Conservation (phyloP, 371 early-diverging fungal genomes). For the Mucor sp. region DNA sequence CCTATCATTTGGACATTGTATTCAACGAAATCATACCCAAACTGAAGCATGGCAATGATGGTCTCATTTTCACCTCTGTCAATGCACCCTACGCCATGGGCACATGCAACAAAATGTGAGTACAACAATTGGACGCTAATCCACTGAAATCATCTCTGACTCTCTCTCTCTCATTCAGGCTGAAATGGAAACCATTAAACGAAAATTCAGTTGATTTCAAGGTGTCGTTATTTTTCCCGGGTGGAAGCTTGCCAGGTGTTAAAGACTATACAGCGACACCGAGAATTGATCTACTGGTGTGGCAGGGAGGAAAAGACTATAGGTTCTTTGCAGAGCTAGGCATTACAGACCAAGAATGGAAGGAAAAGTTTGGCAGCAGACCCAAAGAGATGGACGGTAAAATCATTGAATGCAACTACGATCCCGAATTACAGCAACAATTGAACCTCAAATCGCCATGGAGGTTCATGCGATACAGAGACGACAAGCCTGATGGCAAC, state of each 20-base stretch:
- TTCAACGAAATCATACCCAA: conserved; percentile 71
- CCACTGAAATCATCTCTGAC: no score
- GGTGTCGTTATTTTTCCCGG: conserved; percentile 50
- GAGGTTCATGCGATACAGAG: conserved; percentile 85
- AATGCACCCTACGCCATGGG: conserved; percentile 84
- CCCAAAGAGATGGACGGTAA: conserved; percentile 54
- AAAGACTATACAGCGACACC: conserved; percentile 44
- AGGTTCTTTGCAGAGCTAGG: conserved; percentile 57
- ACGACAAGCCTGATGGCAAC: conserved; percentile 87
- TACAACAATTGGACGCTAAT: background rate
- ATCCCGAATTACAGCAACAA: conserved; percentile 51
- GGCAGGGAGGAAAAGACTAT: conserved; percentile 63
- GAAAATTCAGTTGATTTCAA: conserved; percentile 98
- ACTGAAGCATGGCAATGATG: conserved; percentile 93
- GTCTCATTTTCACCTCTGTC: conserved; percentile 95
- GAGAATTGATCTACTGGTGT: conserved; percentile 54
- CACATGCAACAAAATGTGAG: conserved; percentile 85
- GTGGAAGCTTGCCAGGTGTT: conserved; percentile 39
- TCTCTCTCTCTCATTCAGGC: conserved; percentile 39
- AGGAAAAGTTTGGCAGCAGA: conserved; percentile 26
- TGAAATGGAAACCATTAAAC: conserved; percentile 99
- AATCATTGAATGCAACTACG: conserved; percentile 72
- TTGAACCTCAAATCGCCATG: conserved; percentile 57
- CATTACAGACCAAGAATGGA: conserved; percentile 66
- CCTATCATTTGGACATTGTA: conserved; percentile 67